Conservation (phyloP, 208 protist species). For the Wallacemonas sp. region DNA sequence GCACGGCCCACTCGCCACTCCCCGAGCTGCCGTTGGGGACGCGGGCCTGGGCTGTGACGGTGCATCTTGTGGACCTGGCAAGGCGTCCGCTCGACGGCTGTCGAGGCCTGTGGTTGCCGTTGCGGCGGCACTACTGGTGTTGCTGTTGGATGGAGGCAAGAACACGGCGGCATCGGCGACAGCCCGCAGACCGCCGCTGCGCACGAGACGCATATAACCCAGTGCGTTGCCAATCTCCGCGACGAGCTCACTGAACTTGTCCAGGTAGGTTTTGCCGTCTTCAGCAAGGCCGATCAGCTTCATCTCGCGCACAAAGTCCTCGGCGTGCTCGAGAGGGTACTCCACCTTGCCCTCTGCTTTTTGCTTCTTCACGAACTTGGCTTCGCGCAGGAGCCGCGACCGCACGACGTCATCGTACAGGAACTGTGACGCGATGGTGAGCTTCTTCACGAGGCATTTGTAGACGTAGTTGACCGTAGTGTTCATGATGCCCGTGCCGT, state of each 20-base stretch:
- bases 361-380: constrained; percentile 62
- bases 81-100: too few species aligned
- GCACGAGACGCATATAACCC: constrained; percentile 97
- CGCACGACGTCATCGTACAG: constrained; percentile 98
- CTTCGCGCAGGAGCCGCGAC: constrained; percentile 72
- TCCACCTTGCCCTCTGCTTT: constrained; percentile 60
- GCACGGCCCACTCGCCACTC: constrained; percentile 7
- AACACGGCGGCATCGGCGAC: constrained; percentile 91
- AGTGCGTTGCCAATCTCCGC: constrained; percentile 98
- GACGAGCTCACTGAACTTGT: constrained; percentile 94
- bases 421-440: constrained; percentile 95
- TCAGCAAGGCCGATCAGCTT: constrained; percentile 84
- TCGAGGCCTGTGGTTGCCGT: too few species aligned
- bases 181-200: constrained; percentile 86
- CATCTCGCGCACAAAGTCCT: constrained; percentile 94
- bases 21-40: constrained; percentile 4
- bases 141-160: constrained; percentile 75
- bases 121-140: neutral
- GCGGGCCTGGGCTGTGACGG: too few species aligned
- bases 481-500: constrained; percentile 98
- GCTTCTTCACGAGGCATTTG: constrained; percentile 94
- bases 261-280: constrained; percentile 88
- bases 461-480: constrained; percentile 98
- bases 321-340: constrained; percentile 91
- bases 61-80: too few species aligned